Base-by-base conservation (phyloP, 352 stramenopile genomes). In the Phytophthora sojae region DNA sequence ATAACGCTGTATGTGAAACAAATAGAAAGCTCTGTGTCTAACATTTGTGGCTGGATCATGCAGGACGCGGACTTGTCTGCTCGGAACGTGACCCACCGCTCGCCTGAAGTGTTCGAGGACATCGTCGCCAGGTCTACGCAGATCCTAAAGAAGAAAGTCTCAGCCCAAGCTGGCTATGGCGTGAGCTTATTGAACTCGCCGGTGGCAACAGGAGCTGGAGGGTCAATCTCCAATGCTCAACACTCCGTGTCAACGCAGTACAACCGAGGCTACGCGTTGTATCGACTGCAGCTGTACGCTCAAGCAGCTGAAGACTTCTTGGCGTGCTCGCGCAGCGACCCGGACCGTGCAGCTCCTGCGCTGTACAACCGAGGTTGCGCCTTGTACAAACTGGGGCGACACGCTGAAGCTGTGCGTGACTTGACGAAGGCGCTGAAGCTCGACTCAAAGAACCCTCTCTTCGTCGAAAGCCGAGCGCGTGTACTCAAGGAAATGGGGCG, bases 281-380 rank as follows among this genome's bases (percentile, higher is more conserved):
- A 89, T 59, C 80, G 84, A 0, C 68, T 92, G 29, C 62, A 80
- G 4, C 65, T 87, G 35, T 90, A 80, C 47, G 51, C 63, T 1
- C 71, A 79, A 45, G 83, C 86, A 12, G 67, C 89, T 6, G 67
- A 77, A 9, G 86, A 92, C 60, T 93, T 90, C 57, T 74, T 82
- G 39, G 71, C 70, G 9, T 91, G 86, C 52, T 64, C 86, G 2
- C 65, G 57, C 5, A 79, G 64, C 37, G 81, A 90, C 29, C 81
- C 83, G 0, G 75, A 79, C 19, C 68, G 67, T 19, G 73, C 75
- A 4, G 65, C 67, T 44, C 57, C 82, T 45, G 61, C 77, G 25
- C 77, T 85, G 32, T 93, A 91, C 69, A 92, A 93, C 47, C 82
- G 83, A 42, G 79, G 80, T 37, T 93, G 86, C 52, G 75, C 86